Percentiles rank a stretch among this genome's conserved stretches.
These are phyloP conservation scores for Castanea sativa DNA, from an alignment of 306 rosid genomes.

Conservation along the genomic window DNA sequence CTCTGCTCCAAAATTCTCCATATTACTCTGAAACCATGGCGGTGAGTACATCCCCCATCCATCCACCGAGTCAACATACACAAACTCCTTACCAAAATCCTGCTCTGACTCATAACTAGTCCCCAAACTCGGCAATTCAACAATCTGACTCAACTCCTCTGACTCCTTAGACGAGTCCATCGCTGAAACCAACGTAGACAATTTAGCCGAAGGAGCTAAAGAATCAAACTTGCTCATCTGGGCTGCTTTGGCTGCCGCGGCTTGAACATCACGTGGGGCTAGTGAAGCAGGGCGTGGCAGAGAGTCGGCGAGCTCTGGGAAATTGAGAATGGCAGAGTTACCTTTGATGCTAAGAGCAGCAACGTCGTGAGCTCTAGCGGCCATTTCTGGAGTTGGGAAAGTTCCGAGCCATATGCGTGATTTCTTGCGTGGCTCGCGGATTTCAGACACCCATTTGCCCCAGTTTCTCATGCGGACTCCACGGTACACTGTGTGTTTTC, in stretches of 20 bases:
- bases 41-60: slow-evolving; percentile 59
- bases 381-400: slow-evolving; percentile 87
- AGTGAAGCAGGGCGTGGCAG: slow-evolving; percentile 84
- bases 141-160: slow-evolving; percentile 71
- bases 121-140: slow-evolving; percentile 63
- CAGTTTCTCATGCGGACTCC: slow-evolving; percentile 94
- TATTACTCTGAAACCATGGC: slow-evolving; percentile 46
- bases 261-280: slow-evolving; percentile 80
- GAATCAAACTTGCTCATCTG: slow-evolving; percentile 53
- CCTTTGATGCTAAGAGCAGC: slow-evolving; percentile 95
- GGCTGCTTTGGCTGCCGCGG: slow-evolving; percentile 88
- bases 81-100: slow-evolving; percentile 50
- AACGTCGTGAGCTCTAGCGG: slow-evolving; percentile 95
- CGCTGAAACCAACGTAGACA: slow-evolving; percentile 32
- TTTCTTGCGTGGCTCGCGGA: slow-evolving; percentile 90
- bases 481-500: slow-evolving; percentile 59
- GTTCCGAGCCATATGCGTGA: slow-evolving; percentile 99
- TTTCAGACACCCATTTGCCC: slow-evolving; percentile 99
- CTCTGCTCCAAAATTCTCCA: slow-evolving; percentile 35
- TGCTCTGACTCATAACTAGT: slow-evolving; percentile 27
- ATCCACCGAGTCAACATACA: slow-evolving; percentile 52
- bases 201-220: slow-evolving; percentile 11
- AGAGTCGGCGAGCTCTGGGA: slow-evolving; percentile 59
- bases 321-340: slow-evolving; percentile 74
- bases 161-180: slow-evolving; percentile 35